Evolutionary conservation across 306 rosid species (phyloP).

Genomic region (Cicer arietinum): DNA sequence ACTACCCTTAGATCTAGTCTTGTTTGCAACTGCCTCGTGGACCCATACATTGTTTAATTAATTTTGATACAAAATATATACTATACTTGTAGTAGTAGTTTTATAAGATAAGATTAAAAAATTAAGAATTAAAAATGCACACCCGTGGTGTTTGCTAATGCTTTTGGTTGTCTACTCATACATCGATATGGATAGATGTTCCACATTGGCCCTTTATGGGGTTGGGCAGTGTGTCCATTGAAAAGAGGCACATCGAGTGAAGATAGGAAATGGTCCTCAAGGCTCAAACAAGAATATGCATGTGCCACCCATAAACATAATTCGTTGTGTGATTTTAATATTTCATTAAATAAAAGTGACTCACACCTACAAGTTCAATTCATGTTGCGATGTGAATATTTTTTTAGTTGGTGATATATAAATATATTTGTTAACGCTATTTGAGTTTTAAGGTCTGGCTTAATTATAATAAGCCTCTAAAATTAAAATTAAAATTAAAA

Average conservation of each 20-base stretch:
- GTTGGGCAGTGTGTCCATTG: slow-evolving; percentile 44
- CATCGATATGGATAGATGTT: not conserved
- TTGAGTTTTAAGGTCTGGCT: too few relatives aligned
- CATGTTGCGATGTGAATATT: too few relatives aligned
- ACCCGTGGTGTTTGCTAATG: slow-evolving; percentile 33
- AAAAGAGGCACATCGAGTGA: slow-evolving; percentile 8
- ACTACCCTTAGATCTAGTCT: not conserved
- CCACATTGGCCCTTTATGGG: slow-evolving; percentile 19
- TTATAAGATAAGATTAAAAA: not conserved
- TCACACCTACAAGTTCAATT: too few relatives aligned
- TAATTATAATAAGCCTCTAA: too few relatives aligned
- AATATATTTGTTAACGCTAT: too few relatives aligned
- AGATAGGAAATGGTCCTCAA: slow-evolving; percentile 10
- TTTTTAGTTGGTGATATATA: too few relatives aligned
- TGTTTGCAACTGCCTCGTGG: not conserved
- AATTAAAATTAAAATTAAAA: too few relatives aligned
- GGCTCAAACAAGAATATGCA: not conserved
- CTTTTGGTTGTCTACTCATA: slow-evolving; percentile 34
- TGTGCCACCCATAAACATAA: not conserved
- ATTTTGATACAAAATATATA: too few relatives aligned
- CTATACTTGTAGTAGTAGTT: not conserved
- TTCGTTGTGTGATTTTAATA: too few relatives aligned
- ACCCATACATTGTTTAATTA: too few relatives aligned
- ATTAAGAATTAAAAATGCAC: not conserved
- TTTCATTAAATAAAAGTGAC: too few relatives aligned